A percentile compares a stretch with the other conserved stretches of the same genome.
These are phyloP conservation scores for Aspergillus egyptiacus DNA, from an alignment of 495 filamentous ascomycete species.

Conservation along the genomic window DNA sequence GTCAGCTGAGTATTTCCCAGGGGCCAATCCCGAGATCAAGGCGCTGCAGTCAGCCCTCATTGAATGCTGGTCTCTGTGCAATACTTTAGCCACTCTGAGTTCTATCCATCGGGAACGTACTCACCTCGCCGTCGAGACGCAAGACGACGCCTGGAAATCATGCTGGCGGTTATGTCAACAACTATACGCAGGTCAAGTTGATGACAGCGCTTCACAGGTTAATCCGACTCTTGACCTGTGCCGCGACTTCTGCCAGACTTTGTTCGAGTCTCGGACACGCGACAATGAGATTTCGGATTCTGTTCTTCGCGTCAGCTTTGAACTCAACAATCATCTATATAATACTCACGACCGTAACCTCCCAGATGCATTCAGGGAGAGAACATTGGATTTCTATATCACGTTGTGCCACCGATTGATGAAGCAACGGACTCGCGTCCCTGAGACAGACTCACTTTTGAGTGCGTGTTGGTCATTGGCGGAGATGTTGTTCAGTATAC, in stretches of 20 bases:
- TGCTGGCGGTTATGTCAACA: slow-evolving; percentile 89
- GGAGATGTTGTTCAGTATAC: slow-evolving; percentile 89
- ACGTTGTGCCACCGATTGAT: slow-evolving; percentile 88
- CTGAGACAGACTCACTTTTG: slow-evolving; percentile 73
- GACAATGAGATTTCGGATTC: slow-evolving; percentile 75
- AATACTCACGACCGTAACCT: slow-evolving; percentile 82
- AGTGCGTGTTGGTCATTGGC: slow-evolving; percentile 86
- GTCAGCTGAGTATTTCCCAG: slow-evolving; percentile 27
- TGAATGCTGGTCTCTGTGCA: slow-evolving; percentile 93
- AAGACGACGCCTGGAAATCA: slow-evolving; percentile 87
- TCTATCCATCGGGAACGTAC: slow-evolving; percentile 75
- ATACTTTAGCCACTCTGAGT: slow-evolving; percentile 79
- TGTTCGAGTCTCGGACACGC: slow-evolving; percentile 76
- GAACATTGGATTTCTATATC: slow-evolving; percentile 89
- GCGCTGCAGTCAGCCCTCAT: slow-evolving; percentile 70
- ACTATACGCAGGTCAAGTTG: slow-evolving; percentile 72
- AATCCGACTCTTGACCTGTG: slow-evolving; percentile 77
- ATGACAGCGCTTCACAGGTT: slow-evolving; percentile 65
- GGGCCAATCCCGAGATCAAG: slow-evolving; percentile 57
- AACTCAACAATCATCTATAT: slow-evolving; percentile 90
- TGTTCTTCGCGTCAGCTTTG: slow-evolving; percentile 83
- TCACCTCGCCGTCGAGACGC: slow-evolving; percentile 57
- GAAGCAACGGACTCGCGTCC: slow-evolving; percentile 76
- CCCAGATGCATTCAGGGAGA: slow-evolving; percentile 81
- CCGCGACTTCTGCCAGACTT: slow-evolving; percentile 81